A percentile compares a stretch with the other conserved stretches of the same genome.
These are phyloP conservation scores for Panicum hallii DNA, from an alignment of 202 grass and related monocot species.

Conservation along the genomic window DNA sequence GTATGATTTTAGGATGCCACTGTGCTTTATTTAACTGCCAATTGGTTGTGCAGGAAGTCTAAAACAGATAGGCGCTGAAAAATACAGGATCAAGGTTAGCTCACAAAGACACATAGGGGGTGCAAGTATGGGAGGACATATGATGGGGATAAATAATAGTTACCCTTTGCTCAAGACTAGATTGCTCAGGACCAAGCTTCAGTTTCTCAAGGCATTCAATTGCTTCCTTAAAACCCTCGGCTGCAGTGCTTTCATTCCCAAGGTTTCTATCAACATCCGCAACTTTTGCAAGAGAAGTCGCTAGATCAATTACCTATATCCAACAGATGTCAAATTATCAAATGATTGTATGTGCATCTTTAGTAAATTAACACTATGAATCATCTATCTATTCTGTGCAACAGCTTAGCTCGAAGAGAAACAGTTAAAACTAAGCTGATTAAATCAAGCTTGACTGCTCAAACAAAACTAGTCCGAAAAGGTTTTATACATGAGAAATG, in stretches of 20 bases:
- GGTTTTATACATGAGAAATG: neutral
- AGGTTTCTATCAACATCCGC: constrained; percentile 86
- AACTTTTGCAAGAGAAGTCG: constrained; percentile 88
- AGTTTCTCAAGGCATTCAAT: constrained; percentile 57
- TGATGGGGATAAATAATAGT: constrained; percentile 10
- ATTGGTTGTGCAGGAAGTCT: constrained; percentile 64
- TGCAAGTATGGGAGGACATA: neutral
- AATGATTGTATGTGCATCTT: neutral
- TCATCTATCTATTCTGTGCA: neutral
- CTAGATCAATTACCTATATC: constrained; percentile 80
- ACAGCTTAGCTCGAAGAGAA: neutral
- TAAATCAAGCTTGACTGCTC: neutral
- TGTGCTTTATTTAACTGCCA: constrained; percentile 46
- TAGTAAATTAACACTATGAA: constrained; percentile 15
- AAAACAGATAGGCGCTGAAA: constrained; percentile 58
- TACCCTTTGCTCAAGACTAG: constrained; percentile 72
- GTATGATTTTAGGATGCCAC: neutral
- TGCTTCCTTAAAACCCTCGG: neutral
- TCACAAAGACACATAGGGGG: neutral
- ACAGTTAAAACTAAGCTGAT: neutral
- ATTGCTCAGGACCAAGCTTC: constrained; percentile 71
- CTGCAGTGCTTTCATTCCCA: constrained; percentile 38
- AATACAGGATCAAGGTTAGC: constrained; percentile 15
- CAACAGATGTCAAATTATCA: constrained; percentile 30
- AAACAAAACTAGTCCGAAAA: neutral